Conservation (phyloP, 768 basidiomycete genomes). For the Mycena leptocephala region DNA sequence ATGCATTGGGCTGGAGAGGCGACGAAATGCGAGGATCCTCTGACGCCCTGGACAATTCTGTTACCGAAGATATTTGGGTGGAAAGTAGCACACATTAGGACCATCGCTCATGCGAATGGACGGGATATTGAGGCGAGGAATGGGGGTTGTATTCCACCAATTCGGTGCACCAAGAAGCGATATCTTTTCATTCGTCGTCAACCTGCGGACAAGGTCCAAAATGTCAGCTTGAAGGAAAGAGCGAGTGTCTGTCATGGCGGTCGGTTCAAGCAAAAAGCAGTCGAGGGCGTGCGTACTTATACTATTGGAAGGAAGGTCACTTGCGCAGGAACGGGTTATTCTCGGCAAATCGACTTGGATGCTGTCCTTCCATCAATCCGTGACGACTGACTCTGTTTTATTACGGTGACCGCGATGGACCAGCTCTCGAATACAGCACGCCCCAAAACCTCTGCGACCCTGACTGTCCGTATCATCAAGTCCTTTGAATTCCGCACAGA, state of each 20-base stretch:
- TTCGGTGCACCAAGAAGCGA: conserved; percentile 75
- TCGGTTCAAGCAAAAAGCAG: neutral
- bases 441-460: conserved; percentile 83
- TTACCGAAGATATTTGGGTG: conserved; percentile 9
- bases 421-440: conserved; percentile 69
- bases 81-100: conserved; percentile 60
- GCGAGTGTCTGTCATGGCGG: conserved; percentile 46
- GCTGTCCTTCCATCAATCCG: no score
- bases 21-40: conserved; percentile 78
- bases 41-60: conserved; percentile 65
- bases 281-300: neutral
- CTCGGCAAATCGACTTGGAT: neutral
- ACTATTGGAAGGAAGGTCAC: neutral
- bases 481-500: conserved; percentile 95
- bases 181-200: conserved; percentile 77
- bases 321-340: neutral
- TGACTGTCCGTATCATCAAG: conserved; percentile 95
- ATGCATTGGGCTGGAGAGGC: conserved; percentile 77
- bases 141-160: conserved; percentile 79
- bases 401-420: conserved; percentile 56
- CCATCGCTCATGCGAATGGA: conserved; percentile 82
- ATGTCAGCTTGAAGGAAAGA: conserved; percentile 71
- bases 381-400: no score
- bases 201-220: conserved; percentile 65
- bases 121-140: conserved; percentile 75